These are phyloP conservation scores for Diaporthe ilicicola DNA, from an alignment of 2,329 filamentous ascomycete genomes.

Conservation along the genomic window DNA sequence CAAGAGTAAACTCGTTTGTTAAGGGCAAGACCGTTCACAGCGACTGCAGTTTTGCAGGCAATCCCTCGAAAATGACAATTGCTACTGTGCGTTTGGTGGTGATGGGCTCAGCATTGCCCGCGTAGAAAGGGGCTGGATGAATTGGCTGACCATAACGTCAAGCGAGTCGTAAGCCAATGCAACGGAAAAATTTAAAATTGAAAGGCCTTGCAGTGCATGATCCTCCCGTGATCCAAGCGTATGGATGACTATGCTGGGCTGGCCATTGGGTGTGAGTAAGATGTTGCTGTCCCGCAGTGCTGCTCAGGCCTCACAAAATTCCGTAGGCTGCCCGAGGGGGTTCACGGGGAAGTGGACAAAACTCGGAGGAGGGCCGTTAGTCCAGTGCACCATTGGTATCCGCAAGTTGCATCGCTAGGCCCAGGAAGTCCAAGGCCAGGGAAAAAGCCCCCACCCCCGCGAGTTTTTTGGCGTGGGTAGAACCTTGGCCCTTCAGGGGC, in stretches of 20 bases:
- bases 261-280: conserved; percentile 8
- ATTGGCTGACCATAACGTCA: not conserved
- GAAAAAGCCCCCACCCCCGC: conserved; percentile 8
- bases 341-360: conserved; percentile 22
- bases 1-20: too few relatives aligned
- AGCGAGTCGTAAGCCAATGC: not conserved
- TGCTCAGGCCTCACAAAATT: conserved; percentile 13
- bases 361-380: conserved; percentile 15
- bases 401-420: conserved; percentile 1
- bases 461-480: not conserved
- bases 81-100: not conserved
- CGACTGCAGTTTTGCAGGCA: too few relatives aligned
- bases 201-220: not conserved
- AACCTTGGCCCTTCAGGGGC: not conserved
- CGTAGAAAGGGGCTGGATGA: not conserved
- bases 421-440: not conserved
- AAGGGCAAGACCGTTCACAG: too few relatives aligned
- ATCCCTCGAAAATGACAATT: too few relatives aligned
- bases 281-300: not conserved
- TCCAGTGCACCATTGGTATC: too few relatives aligned
- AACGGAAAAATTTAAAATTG: not conserved
- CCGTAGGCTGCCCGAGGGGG: conserved; percentile 14
- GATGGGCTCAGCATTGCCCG: not conserved
- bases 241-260: not conserved
- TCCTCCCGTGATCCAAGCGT: not conserved